Percentiles rank a stretch among this genome's conserved stretches.
Evolutionary conservation across 1,284 basidiomycete species (phyloP).

Genomic region (Microbotryum saponariae): DNA sequence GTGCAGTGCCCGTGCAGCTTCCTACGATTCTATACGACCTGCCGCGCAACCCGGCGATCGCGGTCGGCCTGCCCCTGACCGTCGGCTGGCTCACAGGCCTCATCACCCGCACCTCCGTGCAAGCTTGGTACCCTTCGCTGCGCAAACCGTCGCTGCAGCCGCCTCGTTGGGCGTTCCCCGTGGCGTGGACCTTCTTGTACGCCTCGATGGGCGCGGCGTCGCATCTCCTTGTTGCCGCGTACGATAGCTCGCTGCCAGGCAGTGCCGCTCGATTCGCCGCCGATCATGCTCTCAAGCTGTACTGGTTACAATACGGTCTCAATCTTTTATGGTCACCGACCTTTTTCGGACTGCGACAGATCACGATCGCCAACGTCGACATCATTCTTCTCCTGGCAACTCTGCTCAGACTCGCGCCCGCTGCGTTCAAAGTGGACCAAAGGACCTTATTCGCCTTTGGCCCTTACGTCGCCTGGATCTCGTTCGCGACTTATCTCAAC

Average conservation of each 20-base stretch:
- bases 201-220: constrained; percentile 55
- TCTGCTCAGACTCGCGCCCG: no score
- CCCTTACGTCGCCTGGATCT: constrained; percentile 49
- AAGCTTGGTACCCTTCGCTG: constrained; percentile 24
- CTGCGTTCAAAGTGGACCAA: constrained; percentile 20
- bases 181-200: constrained; percentile 33
- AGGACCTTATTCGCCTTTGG: constrained; percentile 21
- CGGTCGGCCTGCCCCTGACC: constrained; percentile 33
- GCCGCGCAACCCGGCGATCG: constrained; percentile 11
- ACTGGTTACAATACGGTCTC: constrained; percentile 61
- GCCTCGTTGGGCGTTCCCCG: constrained; percentile 30
- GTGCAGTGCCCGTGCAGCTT: constrained; percentile 4
- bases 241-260: constrained; percentile 46
- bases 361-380: constrained; percentile 57
- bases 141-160: constrained; percentile 21
- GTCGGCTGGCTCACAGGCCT: constrained; percentile 14
- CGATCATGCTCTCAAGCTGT: constrained; percentile 53
- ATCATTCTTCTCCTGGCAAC: constrained; percentile 55
- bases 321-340: constrained; percentile 61
- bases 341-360: constrained; percentile 34
- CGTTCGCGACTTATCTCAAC: constrained; percentile 63
- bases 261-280: constrained; percentile 45
- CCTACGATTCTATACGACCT: constrained; percentile 18
- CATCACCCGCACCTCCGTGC: constrained; percentile 16
- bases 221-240: constrained; percentile 54